Evolutionary conservation across 2,329 filamentous ascomycete genomes (phyloP), one percentile per base, ranked within the genome.

Genomic region (Aspergillus viridinutans): DNA sequence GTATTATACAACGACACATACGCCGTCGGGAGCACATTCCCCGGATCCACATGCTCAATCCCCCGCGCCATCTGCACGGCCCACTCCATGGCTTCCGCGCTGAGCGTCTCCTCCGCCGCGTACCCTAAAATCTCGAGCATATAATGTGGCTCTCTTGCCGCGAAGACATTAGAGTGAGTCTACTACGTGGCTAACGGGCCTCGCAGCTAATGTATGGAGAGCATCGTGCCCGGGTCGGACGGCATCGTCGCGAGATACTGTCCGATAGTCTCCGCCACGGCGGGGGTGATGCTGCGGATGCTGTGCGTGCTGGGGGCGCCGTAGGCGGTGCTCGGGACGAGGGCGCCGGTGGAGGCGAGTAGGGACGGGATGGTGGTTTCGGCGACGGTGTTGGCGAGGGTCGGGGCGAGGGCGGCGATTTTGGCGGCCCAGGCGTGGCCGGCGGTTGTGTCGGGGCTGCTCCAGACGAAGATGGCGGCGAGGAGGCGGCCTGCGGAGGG

Each of bases 121-220:
- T 40, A 63, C 7, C 50, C 54, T 2, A 62, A 12, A 26, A 65
- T 54, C 51, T 66, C 65, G 2, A 67, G 25, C 59, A 65, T 58
- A 29, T 55, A 64, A 51, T 67, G 65, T 4, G 61, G 61, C 26
- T 67, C 56, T 3, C 63, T 51, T 1, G 61, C 25, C 3, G 6
- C 52, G 54, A 66, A 67, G 0, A 67, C 61, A 1, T 14, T 32
- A 55, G 53, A 4, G 56, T 26, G 4, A 4, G 17, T 7, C 38
- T 57, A 12, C 40, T 3, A 48, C 47, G 10, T 10, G 1, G 58
- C 58, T 1, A 64, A 65, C 5, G 52, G 45, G 0, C 58, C 63
- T 1, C 65, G 55, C 4, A 66, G 42, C 48, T 67, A 49, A 50
- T 67, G 65, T 0, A 67, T 49, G 2, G 57, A 55, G 2, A 62